These are phyloP conservation scores for Boletellus emodensis DNA, from an alignment of 768 basidiomycete genomes.

Conservation along the genomic window DNA sequence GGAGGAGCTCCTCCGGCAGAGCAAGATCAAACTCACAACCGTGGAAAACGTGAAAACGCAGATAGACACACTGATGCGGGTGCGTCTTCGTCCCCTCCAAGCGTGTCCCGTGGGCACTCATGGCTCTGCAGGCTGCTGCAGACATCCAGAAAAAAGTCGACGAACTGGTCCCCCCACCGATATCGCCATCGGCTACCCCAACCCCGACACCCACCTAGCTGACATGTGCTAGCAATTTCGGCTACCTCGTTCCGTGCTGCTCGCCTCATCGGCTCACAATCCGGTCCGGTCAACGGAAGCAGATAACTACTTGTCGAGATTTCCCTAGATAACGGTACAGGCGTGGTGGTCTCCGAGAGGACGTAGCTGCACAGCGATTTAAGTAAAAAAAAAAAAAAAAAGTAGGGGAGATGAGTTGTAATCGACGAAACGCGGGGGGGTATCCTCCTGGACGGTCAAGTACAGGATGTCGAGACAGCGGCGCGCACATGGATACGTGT, in stretches of 20 bases:
- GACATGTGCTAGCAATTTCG: conserved; percentile 4
- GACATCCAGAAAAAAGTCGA: conserved; percentile 76
- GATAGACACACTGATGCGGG: conserved; percentile 76
- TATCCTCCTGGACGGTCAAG: conserved; percentile 24
- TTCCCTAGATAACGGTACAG: conserved; percentile 32
- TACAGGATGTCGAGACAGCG: not conserved
- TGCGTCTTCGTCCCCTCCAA: conserved; percentile 20
- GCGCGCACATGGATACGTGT: conserved; percentile 14
- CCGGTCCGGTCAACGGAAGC: not conserved
- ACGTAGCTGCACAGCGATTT: conserved; percentile 21
- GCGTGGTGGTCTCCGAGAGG: conserved; percentile 22
- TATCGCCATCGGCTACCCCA: conserved; percentile 29
- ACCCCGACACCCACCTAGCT: conserved; percentile 25
- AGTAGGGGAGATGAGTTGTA: conserved; percentile 12
- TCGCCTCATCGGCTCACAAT: not conserved
- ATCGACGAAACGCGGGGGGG: conserved; percentile 16
- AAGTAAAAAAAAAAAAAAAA: conserved; percentile 10
- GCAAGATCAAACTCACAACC: conserved; percentile 64
- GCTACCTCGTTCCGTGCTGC: not conserved
- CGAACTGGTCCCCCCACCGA: conserved; percentile 50
- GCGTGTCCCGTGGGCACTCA: conserved; percentile 9
- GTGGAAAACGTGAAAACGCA: conserved; percentile 78
- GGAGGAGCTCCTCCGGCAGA: conserved; percentile 77
- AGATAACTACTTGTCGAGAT: conserved; percentile 2
- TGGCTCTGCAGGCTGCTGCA: conserved; percentile 50